Evolutionary conservation across 2,329 filamentous ascomycete species (phyloP), one percentile per base, ranked within the genome.

Genomic region (Pseudodiploospora longispora): DNA sequence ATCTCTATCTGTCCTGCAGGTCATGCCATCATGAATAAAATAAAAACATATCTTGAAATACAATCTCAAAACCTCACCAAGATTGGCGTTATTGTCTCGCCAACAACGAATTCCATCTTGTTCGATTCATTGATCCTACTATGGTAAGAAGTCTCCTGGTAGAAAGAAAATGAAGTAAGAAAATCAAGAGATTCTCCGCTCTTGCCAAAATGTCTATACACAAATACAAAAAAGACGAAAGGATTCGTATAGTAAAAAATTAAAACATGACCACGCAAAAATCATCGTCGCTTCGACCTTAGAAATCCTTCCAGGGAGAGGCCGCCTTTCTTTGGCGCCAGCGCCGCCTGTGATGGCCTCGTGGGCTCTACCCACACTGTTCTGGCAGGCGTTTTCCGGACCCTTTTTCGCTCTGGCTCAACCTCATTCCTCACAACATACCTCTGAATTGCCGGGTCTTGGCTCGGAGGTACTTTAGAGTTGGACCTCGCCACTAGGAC

Each of bases 401-500:
- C 40, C 30, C 27, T 40, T 38, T 12, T 47, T n/a, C 30, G 40
- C 19, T 7, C 7, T 27, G 35, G 33, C 5, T 34, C 36, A 10
- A 7, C 34, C n/a, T 47, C 35, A 4, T 41, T 41, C 7, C 43
- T 44, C 4, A 32, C 45, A 36, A 65, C 51, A 33, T 59, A 57
- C 12, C 48, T 58, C 49, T 63, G 56, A 7, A 67, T 56, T 6
- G 48, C 52, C 4, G 51, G 53, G 32, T 70, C 63, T 47, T 70
- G 67, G 34, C 67, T 70, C 5, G 67, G 67, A 6, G 67, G 67
- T 30, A 62, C 42, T 8, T 52, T 55, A 1, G 50, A 43, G 12
- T 59, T 55, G 33, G 49, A 58, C 27, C 54, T 54, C 1, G 52
- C 54, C 31, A 55, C 53, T 10, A 70, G 36, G 10, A 69, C 58